phyloP scores from a whole-genome alignment of 805 yeast genomes.

The Zygoascus flipseniorum region DNA sequence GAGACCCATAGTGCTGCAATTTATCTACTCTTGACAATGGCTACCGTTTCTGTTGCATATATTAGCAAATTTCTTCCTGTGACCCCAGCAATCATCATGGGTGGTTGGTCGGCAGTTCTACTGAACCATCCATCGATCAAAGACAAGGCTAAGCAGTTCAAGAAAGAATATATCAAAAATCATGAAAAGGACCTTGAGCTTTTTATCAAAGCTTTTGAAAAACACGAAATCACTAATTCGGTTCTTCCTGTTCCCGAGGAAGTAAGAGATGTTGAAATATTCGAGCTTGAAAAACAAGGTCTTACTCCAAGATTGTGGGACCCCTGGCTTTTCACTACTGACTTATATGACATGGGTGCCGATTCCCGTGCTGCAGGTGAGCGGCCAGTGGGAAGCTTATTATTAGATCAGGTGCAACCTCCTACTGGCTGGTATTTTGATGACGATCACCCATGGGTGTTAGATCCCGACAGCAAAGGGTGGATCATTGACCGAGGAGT shows the following conservation, averaged over 20 bases:
- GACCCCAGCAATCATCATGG: slow-evolving; percentile 45
- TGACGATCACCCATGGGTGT: slow-evolving; percentile 50
- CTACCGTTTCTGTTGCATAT: slow-evolving; percentile 31
- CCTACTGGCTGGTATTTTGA: slow-evolving; percentile 73
- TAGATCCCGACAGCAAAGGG: slow-evolving; percentile 43
- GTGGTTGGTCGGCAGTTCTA: slow-evolving; percentile 49
- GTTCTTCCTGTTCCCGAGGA: slow-evolving; percentile 33
- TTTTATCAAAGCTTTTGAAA: slow-evolving; percentile 30
- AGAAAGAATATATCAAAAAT: slow-evolving; percentile 17
- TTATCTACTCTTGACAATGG: slow-evolving; percentile 30
- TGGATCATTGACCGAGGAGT: slow-evolving; percentile 47
- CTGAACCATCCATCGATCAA: slow-evolving; percentile 52
- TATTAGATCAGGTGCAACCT: slow-evolving; percentile 48
- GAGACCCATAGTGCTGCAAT: slow-evolving; percentile 58
- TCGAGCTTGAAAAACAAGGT: slow-evolving; percentile 63
- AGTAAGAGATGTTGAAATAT: slow-evolving; percentile 58
- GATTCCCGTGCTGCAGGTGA: slow-evolving; percentile 38
- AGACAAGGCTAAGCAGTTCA: slow-evolving; percentile 23
- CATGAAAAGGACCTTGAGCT: slow-evolving; percentile 27
- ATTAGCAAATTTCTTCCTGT: slow-evolving; percentile 42
- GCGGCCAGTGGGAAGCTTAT: slow-evolving; percentile 57
- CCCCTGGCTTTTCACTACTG: slow-evolving; percentile 47
- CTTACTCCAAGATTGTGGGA: slow-evolving; percentile 54
- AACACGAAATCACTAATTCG: slow-evolving; percentile 46
- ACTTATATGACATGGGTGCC: slow-evolving; percentile 46